Evolutionary conservation across 495 filamentous ascomycete genomes (phyloP), one percentile per base, ranked within the genome.

Genomic region (Penicillium ucsense): DNA sequence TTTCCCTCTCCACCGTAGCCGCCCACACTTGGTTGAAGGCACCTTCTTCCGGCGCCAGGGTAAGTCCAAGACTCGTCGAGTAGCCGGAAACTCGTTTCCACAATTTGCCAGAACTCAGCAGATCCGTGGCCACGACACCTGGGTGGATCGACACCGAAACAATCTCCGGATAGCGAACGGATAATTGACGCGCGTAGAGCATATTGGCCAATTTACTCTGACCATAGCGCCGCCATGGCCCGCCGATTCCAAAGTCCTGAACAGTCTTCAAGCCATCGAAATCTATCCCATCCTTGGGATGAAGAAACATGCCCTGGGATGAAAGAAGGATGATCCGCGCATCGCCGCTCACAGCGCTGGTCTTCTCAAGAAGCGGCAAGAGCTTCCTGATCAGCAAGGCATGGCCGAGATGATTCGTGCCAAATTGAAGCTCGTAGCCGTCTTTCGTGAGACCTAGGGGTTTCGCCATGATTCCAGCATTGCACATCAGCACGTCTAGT

Each of bases 161-260:
- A 2, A 45, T 45, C 12, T 4, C 41, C 0, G 75, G 75, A 53
- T 82, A 73, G 3, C 68, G 67, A 31, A 48, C 52, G 2, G 77
- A 72, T 8, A 88, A 63, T 48, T 82, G 72, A 5, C 63, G 61
- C 7, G 77, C 71, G 46, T 75, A 83, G 0, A 87, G 60, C 6
- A 86, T 59, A 57, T 86, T 87, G 3, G 83, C 80, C 2, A 89
- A 71, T 64, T 89, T 89, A 52, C 71, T 74, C 45, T 85, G 74
- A 0, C 64, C 73, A 56, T 89, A 89, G 12, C 79, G 71, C 4
- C 49, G 41, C 64, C 66, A 77, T 4, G 61, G 41, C 2, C 62
- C 63, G 20, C 43, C 38, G 7, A 51, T 8, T 3, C 37, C 28
- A 8, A 47, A 45, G 36, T 55, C 47, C 45, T 61, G 59, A 0